phyloP scores from a whole-genome alignment of 225 moss, liverwort and hornwort species.

The Asterella californica region DNA sequence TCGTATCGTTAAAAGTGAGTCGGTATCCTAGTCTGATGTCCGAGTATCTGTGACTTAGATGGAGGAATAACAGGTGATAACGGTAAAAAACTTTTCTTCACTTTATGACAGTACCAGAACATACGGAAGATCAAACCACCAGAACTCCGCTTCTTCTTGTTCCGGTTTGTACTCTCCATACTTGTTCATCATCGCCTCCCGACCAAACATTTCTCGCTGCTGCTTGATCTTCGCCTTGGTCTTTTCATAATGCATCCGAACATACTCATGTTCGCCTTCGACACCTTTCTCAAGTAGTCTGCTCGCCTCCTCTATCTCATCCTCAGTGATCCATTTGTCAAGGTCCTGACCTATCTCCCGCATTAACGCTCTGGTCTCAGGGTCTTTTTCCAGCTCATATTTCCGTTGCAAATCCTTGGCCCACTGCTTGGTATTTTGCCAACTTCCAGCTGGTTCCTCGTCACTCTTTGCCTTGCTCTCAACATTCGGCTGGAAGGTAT shows the following conservation, averaged over 20 bases:
- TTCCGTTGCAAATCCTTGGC: conserved; percentile 76
- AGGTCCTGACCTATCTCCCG: conserved; percentile 87
- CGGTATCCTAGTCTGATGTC: background rate
- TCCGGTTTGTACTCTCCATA: conserved; percentile 80
- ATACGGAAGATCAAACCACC: conserved; percentile 94
- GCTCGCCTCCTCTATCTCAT: conserved; percentile 72
- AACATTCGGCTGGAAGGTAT: background rate
- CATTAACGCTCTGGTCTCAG: conserved; percentile 58
- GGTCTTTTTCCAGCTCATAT: conserved; percentile 71
- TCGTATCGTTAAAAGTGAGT: background rate
- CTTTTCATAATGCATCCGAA: conserved; percentile 74
- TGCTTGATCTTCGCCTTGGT: conserved; percentile 68
- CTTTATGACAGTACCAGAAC: conserved; percentile 44
- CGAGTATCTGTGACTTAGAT: background rate
- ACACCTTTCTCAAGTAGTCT: conserved; percentile 69
- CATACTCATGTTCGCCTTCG: conserved; percentile 87
- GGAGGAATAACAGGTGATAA: background rate
- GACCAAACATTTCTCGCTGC: conserved; percentile 78
- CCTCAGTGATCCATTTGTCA: conserved; percentile 95
- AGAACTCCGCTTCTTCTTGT: conserved; percentile 72
- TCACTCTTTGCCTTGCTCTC: conserved; percentile 13
- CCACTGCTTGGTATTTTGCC: conserved; percentile 93
- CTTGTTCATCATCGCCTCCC: conserved; percentile 79
- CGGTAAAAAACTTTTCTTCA: background rate
- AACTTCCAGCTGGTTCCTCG: conserved; percentile 46